Conservation (phyloP, 345 rosid genomes). For the Populus simonii region DNA sequence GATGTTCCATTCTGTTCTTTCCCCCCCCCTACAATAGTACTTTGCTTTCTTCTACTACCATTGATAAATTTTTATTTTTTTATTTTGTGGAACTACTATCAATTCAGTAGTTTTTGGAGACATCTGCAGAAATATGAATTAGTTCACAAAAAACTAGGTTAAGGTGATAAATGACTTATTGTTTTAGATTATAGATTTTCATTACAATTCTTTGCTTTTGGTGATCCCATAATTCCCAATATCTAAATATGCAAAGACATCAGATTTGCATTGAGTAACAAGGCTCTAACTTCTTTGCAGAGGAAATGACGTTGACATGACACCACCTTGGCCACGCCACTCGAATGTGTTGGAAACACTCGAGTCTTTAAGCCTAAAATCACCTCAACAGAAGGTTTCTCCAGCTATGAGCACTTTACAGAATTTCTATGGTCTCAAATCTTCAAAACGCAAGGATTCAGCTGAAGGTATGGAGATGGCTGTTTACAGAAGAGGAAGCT, state of each 20-base stretch:
- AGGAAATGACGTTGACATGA: constrained; percentile 11
- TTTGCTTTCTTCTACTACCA: no score
- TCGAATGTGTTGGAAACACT: constrained; percentile 30
- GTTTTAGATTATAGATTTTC: background rate
- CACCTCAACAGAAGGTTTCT: constrained; percentile 46
- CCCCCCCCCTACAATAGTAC: no score
- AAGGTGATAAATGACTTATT: no score
- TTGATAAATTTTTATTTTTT: no score
- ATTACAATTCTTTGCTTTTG: background rate
- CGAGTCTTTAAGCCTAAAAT: constrained; percentile 46
- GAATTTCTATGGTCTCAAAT: constrained; percentile 65
- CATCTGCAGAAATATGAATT: no score
- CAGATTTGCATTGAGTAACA: background rate
- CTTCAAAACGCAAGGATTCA: constrained; percentile 25
- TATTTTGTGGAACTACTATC: no score
- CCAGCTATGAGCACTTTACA: constrained; percentile 81
- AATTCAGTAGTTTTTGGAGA: no score
- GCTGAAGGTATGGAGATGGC: constrained; percentile 60
- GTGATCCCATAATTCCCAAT: background rate
- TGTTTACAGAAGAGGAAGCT: constrained; percentile 33
- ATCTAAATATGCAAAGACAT: constrained; percentile 1
- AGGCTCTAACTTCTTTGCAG: background rate
- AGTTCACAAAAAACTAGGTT: no score
- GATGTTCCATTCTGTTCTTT: no score
- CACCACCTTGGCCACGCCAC: constrained; percentile 8